A percentile compares a stretch with the other conserved stretches of the same genome.
These are phyloP conservation scores for Acacia acuminata DNA, from an alignment of 306 rosid genomes.

Conservation along the genomic window DNA sequence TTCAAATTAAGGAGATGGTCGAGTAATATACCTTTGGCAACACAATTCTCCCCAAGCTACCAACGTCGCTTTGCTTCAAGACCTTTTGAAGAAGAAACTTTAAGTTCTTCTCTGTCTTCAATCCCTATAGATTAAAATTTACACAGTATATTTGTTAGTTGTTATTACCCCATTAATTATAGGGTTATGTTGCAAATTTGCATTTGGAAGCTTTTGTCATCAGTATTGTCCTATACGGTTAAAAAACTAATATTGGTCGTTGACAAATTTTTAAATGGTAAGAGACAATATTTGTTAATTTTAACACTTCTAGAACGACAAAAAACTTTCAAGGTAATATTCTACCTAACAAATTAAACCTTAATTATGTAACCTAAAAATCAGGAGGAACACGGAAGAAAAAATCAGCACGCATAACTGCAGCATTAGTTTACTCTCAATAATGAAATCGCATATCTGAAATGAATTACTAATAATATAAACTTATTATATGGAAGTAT, in stretches of 20 bases:
- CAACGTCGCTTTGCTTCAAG: constrained; percentile 98
- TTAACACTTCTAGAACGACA: too few species aligned
- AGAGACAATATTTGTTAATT: too few species aligned
- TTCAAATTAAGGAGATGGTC: not conserved
- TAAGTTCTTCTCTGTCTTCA: constrained; percentile 95
- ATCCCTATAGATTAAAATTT: constrained; percentile 50
- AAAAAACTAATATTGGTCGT: too few species aligned
- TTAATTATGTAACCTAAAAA: not conserved
- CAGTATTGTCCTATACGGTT: too few species aligned
- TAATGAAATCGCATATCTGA: not conserved
- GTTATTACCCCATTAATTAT: not conserved
- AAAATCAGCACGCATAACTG: not conserved
- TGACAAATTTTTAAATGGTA: too few species aligned
- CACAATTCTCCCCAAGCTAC: constrained; percentile 91
- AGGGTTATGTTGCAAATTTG: too few species aligned
- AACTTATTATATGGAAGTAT: too few species aligned
- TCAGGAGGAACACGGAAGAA: not conserved
- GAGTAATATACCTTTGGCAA: constrained; percentile 69
- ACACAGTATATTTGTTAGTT: not conserved
- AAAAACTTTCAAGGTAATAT: too few species aligned
- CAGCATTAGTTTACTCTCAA: not conserved
- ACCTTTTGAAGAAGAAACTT: constrained; percentile 91
- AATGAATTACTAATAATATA: not conserved
- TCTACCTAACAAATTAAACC: too few species aligned
- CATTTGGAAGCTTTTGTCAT: too few species aligned